These are phyloP conservation scores for Neurospora sp. DNA, from an alignment of 495 filamentous ascomycete genomes.

Conservation along the genomic window DNA sequence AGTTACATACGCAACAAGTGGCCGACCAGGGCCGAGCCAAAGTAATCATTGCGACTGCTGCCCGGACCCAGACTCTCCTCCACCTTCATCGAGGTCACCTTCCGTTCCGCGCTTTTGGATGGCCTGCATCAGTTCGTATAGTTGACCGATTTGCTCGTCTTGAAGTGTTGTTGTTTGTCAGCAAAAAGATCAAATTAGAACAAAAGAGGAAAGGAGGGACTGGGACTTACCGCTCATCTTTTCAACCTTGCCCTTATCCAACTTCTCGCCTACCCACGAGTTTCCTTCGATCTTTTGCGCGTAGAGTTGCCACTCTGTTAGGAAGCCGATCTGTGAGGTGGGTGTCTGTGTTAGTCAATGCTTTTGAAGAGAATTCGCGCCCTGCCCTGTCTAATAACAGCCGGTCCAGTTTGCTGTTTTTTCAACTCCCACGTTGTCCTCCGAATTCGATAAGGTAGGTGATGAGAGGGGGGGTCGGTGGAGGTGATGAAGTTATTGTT, in stretches of 20 bases:
- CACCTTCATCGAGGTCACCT: constrained; percentile 11
- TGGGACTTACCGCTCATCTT: constrained; percentile 80
- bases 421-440: too few relatives aligned
- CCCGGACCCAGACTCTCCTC: not conserved
- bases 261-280: constrained; percentile 63
- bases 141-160: constrained; percentile 71
- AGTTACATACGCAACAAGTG: too few relatives aligned
- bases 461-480: too few relatives aligned
- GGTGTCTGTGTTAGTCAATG: too few relatives aligned
- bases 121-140: constrained; percentile 88
- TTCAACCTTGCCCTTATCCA: constrained; percentile 69
- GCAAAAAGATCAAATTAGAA: too few relatives aligned
- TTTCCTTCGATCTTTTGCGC: constrained; percentile 85
- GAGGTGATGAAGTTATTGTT: too few relatives aligned
- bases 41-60: not conserved
- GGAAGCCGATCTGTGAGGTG: constrained; percentile 87
- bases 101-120: constrained; percentile 53
- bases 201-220: not conserved
- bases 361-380: too few relatives aligned
- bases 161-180: too few relatives aligned
- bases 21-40: too few relatives aligned
- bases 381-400: too few relatives aligned
- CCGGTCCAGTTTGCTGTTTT: too few relatives aligned
- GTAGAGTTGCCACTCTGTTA: constrained; percentile 94
- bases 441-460: too few relatives aligned